Conservation (phyloP, 352 stramenopile species). For the Phytopythium mirpurense region DNA sequence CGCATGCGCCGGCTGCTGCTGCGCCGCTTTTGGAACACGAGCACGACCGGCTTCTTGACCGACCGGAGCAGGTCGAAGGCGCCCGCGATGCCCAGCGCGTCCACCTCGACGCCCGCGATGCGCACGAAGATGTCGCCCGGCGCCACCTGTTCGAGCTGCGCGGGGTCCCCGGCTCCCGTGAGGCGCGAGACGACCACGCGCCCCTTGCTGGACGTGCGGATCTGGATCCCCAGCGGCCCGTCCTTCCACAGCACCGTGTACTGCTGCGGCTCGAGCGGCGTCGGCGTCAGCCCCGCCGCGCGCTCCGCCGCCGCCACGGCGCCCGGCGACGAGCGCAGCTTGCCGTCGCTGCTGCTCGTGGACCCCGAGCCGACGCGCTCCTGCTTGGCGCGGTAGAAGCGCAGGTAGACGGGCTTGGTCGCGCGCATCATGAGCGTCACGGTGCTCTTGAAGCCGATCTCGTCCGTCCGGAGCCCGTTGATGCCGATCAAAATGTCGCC, state of each 20-base stretch:
- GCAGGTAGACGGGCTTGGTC: conserved; percentile 70
- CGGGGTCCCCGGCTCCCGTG: conserved; percentile 51
- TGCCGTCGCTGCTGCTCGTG: conserved; percentile 13
- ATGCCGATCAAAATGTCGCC: conserved; percentile 70
- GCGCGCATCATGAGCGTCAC: conserved; percentile 70
- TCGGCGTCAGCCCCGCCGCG: conserved; percentile 4
- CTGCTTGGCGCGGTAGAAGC: conserved; percentile 45
- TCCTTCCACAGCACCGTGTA: conserved; percentile 77
- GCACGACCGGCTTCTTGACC: conserved; percentile 72
- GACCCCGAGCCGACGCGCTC: conserved; percentile 7
- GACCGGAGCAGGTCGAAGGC: conserved; percentile 76
- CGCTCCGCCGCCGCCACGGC: conserved; percentile 1
- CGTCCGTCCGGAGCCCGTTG: conserved; percentile 65
- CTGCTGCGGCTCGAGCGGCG: conserved; percentile 32
- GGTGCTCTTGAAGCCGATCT: conserved; percentile 76
- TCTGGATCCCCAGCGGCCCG: conserved; percentile 77
- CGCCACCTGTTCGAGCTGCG: conserved; percentile 44
- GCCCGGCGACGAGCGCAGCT: conserved; percentile 1
- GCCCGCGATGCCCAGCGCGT: conserved; percentile 58
- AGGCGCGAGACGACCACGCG: conserved; percentile 71
- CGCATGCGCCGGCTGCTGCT: conserved; percentile 12
- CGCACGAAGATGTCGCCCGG: conserved; percentile 74
- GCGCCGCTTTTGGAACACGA: conserved; percentile 61
- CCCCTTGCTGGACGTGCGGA: conserved; percentile 58
- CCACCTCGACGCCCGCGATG: conserved; percentile 67